phyloP scores from a whole-genome alignment of 164 flowering plant species.

The Warburgia ugandensis region DNA sequence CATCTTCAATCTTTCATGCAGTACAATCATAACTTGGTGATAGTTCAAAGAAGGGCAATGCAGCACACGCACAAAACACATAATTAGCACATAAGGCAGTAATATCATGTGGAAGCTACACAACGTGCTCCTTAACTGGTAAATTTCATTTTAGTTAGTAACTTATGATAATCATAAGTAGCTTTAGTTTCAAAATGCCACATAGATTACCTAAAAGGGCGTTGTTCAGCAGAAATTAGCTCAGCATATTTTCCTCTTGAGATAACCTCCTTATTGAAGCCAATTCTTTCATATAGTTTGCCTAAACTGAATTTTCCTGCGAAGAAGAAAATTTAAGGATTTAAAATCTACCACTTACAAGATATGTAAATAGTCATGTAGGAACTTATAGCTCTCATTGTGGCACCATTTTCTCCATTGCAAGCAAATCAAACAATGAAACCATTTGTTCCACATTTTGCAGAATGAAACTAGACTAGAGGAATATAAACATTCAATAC shows the following conservation, averaged over 20 bases:
- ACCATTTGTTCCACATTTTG: too few relatives aligned
- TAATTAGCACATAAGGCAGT: too few relatives aligned
- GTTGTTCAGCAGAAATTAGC: slow-evolving; percentile 72
- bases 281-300: slow-evolving; percentile 74
- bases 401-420: too few relatives aligned
- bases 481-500: too few relatives aligned
- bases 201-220: slow-evolving; percentile 61
- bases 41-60: too few relatives aligned
- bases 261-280: slow-evolving; percentile 88
- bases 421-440: too few relatives aligned
- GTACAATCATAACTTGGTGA: too few relatives aligned
- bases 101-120: not conserved
- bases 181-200: slow-evolving; percentile 1
- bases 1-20: too few relatives aligned
- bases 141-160: not conserved
- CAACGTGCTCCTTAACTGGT: not conserved
- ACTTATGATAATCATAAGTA: not conserved
- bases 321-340: slow-evolving; percentile 8
- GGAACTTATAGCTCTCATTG: too few relatives aligned
- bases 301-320: slow-evolving; percentile 71
- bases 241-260: slow-evolving; percentile 93
- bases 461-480: too few relatives aligned
- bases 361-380: too few relatives aligned
- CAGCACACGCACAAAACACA: too few relatives aligned
- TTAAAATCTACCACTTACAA: slow-evolving; percentile 1